Evolutionary conservation across 2,329 filamentous ascomycete species (phyloP).

Genomic region (Diaporthe nobilis): DNA sequence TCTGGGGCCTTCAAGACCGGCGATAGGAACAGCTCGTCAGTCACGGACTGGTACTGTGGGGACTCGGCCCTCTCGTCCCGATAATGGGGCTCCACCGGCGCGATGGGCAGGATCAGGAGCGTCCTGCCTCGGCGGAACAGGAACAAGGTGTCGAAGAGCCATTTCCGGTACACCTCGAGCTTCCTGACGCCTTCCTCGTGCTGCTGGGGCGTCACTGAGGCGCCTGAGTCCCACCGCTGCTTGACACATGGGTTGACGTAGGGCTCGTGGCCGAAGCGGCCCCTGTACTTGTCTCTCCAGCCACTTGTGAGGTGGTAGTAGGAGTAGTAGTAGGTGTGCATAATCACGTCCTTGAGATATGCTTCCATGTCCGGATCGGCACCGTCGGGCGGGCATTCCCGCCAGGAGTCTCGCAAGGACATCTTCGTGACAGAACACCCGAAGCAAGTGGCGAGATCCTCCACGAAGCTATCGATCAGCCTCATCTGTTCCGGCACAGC

Average conservation of each 20-base stretch:
- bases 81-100: conserved; percentile 19
- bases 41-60: background rate
- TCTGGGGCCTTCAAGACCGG: conserved; percentile 50
- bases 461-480: background rate
- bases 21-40: conserved; percentile 27
- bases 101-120: conserved; percentile 20
- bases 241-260: conserved; percentile 29
- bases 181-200: background rate
- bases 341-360: conserved; percentile 16
- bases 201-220: background rate
- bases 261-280: background rate
- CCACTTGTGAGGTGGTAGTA: conserved; percentile 15
- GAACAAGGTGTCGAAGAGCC: background rate
- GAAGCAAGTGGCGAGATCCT: conserved; percentile 3
- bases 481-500: background rate
- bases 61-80: conserved; percentile 4
- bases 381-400: background rate
- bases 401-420: conserved; percentile 15
- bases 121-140: background rate
- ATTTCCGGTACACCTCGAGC: conserved; percentile 14
- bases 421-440: background rate
- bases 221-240: conserved; percentile 13
- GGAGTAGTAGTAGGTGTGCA: conserved; percentile 23
- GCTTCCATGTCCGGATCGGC: conserved; percentile 19
- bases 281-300: background rate